Conservation (phyloP, 805 yeast genomes). For the Tetrapisispora fleetii region DNA sequence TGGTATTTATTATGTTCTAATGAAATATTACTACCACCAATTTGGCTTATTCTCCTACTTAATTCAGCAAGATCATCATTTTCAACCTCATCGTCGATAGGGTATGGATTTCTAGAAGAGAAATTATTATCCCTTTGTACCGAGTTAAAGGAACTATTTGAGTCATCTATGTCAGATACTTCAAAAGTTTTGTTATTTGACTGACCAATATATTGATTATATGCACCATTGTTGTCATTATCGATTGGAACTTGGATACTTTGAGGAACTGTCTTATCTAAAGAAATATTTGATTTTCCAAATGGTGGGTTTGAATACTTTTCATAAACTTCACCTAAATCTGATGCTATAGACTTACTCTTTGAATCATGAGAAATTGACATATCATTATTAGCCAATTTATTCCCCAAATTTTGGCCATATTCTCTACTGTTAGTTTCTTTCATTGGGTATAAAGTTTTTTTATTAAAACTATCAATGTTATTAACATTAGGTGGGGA, state of each 20-base stretch:
- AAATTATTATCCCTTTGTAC: conserved; percentile 6
- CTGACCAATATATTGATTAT: conserved; percentile 19
- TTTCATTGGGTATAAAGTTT: neutral
- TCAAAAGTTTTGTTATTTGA: conserved; percentile 16
- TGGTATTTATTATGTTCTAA: neutral
- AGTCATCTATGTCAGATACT: conserved; percentile 18
- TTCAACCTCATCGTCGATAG: conserved; percentile 5
- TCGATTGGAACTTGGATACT: neutral
- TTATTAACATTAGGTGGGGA: neutral
- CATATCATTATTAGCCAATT: no score
- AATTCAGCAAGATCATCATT: conserved; percentile 12
- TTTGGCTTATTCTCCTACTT: conserved; percentile 14
- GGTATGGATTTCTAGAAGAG: neutral
- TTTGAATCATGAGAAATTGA: neutral
- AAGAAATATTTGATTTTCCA: conserved; percentile 3
- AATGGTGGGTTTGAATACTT: conserved; percentile 7
- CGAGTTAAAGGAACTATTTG: conserved; percentile 11
- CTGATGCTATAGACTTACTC: conserved; percentile 3
- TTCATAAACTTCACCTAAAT: conserved; percentile 10
- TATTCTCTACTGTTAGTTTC: neutral
- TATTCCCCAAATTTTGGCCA: neutral
- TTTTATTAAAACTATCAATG: neutral
- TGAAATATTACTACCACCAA: conserved; percentile 6
- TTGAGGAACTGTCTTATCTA: conserved; percentile 1
- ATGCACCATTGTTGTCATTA: conserved; percentile 6